These are phyloP conservation scores for Talaromyces sp. DNA, from an alignment of 2,329 filamentous ascomycete species.

Conservation along the genomic window DNA sequence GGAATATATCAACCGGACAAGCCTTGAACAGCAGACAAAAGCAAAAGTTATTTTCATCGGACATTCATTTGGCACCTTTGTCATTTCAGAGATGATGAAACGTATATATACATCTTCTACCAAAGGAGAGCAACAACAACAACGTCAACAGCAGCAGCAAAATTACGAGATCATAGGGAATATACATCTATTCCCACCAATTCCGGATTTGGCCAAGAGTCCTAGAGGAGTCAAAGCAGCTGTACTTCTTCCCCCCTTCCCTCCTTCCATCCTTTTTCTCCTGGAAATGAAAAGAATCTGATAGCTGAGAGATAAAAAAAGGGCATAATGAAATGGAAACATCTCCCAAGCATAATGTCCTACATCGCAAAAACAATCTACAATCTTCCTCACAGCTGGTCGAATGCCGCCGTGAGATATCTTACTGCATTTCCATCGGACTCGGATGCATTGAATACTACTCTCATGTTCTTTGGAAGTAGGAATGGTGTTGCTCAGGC, in stretches of 20 bases:
- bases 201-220: constrained; percentile 13
- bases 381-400: constrained; percentile 7
- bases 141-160: background rate
- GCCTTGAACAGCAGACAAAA: background rate
- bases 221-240: constrained; percentile 8
- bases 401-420: constrained; percentile 1
- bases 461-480: constrained; percentile 8
- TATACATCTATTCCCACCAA: constrained; percentile 13
- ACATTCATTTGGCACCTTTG: constrained; percentile 13
- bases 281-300: background rate
- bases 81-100: constrained; percentile 13
- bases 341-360: constrained; percentile 6
- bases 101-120: background rate
- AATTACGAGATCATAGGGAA: constrained; percentile 7
- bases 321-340: constrained; percentile 7
- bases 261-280: background rate
- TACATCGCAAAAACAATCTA: constrained; percentile 1
- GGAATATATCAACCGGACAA: background rate
- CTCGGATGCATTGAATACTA: constrained; percentile 4
- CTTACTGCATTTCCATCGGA: constrained; percentile 7
- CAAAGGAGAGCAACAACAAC: no score
- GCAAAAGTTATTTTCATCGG: constrained; percentile 12
- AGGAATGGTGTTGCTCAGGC: constrained; percentile 12
- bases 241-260: background rate
- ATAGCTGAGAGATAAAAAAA: background rate